Conservation (phyloP, 2,329 filamentous ascomycete genomes). For the Cladosporium sp. region DNA sequence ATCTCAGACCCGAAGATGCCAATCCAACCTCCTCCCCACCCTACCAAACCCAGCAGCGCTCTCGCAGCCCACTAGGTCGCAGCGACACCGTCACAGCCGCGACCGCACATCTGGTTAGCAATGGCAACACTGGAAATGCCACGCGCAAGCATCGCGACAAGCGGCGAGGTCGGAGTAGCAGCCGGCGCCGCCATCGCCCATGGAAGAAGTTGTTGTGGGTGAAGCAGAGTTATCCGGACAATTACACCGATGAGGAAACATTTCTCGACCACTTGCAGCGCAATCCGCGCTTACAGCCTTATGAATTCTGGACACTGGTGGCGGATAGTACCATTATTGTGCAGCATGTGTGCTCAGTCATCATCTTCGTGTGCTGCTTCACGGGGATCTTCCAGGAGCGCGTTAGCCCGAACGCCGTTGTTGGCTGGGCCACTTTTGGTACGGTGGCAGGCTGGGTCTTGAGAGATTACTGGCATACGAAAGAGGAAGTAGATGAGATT, state of each 20-base stretch:
- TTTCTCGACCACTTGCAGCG: constrained; percentile 94
- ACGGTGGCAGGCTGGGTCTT: constrained; percentile 85
- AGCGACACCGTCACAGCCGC: constrained; percentile 26
- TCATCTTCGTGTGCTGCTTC: constrained; percentile 92
- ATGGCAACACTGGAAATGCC: constrained; percentile 19
- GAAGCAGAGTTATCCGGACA: constrained; percentile 96
- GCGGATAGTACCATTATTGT: constrained; percentile 94
- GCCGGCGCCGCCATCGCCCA: constrained; percentile 49
- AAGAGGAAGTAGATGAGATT: constrained; percentile 36
- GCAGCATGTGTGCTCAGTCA: constrained; percentile 91
- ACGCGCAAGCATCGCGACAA: constrained; percentile 39
- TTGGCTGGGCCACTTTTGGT: constrained; percentile 74
- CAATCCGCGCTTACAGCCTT: constrained; percentile 87
- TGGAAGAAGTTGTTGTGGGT: constrained; percentile 99
- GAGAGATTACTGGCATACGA: constrained; percentile 74
- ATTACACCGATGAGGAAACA: constrained; percentile 94
- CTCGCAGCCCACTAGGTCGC: constrained; percentile 26
- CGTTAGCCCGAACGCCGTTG: constrained; percentile 84
- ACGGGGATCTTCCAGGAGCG: constrained; percentile 81
- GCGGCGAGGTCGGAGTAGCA: constrained; percentile 56
- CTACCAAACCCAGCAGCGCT: constrained; percentile 36
- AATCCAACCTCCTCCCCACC: constrained; percentile 62
- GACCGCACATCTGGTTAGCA: constrained; percentile 9
- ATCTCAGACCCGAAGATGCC: constrained; percentile 79
- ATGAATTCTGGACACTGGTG: constrained; percentile 96